Evolutionary conservation across 192 early-diverging fungal species (phyloP), one percentile per base, ranked within the genome.

Genomic region (Martensiomyces pterosporus): DNA sequence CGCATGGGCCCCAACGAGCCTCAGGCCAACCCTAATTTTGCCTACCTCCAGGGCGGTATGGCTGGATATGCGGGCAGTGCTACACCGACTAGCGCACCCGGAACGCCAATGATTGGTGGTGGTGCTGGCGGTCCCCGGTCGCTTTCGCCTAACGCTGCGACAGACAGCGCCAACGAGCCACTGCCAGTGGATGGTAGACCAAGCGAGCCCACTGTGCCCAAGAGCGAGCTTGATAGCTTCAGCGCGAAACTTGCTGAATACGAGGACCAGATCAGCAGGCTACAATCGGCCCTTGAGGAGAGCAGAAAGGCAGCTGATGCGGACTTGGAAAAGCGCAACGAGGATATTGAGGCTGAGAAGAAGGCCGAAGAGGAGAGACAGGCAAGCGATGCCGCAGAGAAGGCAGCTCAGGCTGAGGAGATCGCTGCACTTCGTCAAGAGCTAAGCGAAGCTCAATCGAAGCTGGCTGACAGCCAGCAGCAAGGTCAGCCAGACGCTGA

Each of bases 1-100:
- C 52, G 63, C 38, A 34, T 69, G 40, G 62, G 46, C 2, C 55
- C 54, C 8, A 29, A 56, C 33, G 57, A 57, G 48, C 37, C 29
- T 2, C 22, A 53, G 50, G 44, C 52, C n/a, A 60, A 61, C 39
- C 61, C 67, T 24, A 67, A 24, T 57, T 73, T 64, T 19, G 50
- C 56, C n/a, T 53, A 62, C 27, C 39, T 65, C 7, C 53, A 67
- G 18, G 58, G 66, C 39, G 57, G 53, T 14, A 62, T 63, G 54
- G 53, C 56, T 18, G 49, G 66, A 9, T 59, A 58, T 29, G 47
- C 55, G 2, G 47, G 45, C 24, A 54, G 65, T 2, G 32, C 21
- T 3, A 37, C 47, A 13, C 44, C 57, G 10, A 53, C 49, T 13
- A 75, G 55, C 42, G 38, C 41, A 7, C 62, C 62, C 0, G 71